A percentile compares a stretch with the other conserved stretches of the same genome.
phyloP scores from a whole-genome alignment of 2,329 filamentous ascomycete species.

The Cyphellophora europaea region DNA sequence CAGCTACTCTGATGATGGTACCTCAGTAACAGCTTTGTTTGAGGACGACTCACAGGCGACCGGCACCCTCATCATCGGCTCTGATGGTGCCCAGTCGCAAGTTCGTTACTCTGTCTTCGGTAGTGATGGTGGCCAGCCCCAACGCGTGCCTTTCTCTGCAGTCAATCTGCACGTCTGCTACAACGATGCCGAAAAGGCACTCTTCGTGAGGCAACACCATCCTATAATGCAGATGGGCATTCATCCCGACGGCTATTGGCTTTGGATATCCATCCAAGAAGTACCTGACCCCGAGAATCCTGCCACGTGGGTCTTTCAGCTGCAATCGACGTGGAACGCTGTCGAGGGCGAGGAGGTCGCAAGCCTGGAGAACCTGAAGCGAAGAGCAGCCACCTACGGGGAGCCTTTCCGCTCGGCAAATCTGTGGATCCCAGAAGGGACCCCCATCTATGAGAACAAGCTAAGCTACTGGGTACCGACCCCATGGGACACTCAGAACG shows the following conservation, averaged over 20 bases:
- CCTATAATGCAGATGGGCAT: too few species aligned
- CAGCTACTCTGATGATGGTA: conserved; percentile 9
- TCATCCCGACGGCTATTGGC: too few species aligned
- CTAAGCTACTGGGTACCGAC: conserved; percentile 27
- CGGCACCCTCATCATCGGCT: conserved; percentile 14
- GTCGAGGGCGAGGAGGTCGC: too few species aligned
- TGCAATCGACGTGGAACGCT: conserved; percentile 21
- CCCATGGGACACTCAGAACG: conserved; percentile 24
- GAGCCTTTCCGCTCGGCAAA: conserved; percentile 19
- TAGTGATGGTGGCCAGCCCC: conserved; percentile 13
- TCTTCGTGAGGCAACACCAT: too few species aligned
- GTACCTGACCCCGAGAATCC: too few species aligned
- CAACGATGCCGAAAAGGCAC: conserved; percentile 18
- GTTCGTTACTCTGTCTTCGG: conserved; percentile 10
- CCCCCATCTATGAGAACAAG: conserved; percentile 21
- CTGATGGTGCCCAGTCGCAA: conserved; percentile 19
- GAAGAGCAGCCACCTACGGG: too few species aligned
- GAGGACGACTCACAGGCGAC: conserved; percentile 7
- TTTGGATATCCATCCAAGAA: too few species aligned
- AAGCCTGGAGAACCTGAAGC: too few species aligned
- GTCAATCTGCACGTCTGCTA: conserved; percentile 20
- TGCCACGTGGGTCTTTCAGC: conserved; percentile 23
- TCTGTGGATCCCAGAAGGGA: conserved; percentile 23
- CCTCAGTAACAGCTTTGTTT: conserved; percentile 10
- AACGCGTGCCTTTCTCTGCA: conserved; percentile 14